phyloP scores from a whole-genome alignment of 169 alveolate species.

The Plasmodium yoelii region DNA sequence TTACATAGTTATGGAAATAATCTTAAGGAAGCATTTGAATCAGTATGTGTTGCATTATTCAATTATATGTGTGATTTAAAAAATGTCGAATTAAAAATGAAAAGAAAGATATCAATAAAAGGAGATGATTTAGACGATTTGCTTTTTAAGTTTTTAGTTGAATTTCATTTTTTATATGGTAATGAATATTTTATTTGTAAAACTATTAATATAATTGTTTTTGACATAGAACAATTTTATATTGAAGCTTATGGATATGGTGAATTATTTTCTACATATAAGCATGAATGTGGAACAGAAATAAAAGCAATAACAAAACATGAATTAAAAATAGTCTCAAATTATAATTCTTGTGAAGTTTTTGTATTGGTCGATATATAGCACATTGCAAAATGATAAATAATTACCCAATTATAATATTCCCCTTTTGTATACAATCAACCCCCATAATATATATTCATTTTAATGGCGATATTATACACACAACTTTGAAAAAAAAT shows the following conservation, averaged over 20 bases:
- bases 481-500: no score
- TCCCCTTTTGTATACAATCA: no score
- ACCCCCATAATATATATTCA: no score
- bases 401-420: no score
- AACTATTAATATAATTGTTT: conserved; percentile 27
- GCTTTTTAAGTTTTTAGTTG: conserved; percentile 77
- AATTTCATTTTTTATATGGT: conserved; percentile 81
- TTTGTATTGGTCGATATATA: conserved; percentile 63
- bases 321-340: conserved; percentile 59
- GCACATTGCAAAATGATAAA: not conserved
- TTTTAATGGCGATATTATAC: no score
- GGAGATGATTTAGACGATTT: conserved; percentile 59
- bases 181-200: conserved; percentile 81
- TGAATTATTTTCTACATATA: conserved; percentile 59
- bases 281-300: conserved; percentile 83
- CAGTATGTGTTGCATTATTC: conserved; percentile 78
- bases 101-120: conserved; percentile 21
- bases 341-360: conserved; percentile 24
- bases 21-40: conserved; percentile 76
- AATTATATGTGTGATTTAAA: conserved; percentile 80
- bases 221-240: conserved; percentile 23
- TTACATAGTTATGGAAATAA: conserved; percentile 78
- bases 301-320: conserved; percentile 86
- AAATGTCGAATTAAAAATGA: conserved; percentile 52
- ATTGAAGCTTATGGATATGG: conserved; percentile 77